Evolutionary conservation across 371 early-diverging fungal genomes (phyloP), one percentile per base, ranked within the genome.

Genomic region (Actinomortierella wolfii): DNA sequence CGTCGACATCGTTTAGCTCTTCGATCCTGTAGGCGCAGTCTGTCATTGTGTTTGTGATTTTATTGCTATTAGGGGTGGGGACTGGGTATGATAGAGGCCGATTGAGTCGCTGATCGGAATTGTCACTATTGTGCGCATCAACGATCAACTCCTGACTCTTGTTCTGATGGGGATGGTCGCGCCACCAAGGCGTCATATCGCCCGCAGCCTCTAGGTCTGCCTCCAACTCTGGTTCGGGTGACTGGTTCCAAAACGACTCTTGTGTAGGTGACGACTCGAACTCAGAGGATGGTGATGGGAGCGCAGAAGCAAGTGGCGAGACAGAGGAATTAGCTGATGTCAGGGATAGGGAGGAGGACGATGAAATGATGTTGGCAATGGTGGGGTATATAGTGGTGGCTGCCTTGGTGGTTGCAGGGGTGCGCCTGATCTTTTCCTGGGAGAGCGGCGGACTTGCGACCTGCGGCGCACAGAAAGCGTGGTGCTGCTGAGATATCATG

Each of bases 311-410:
- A 5, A 4, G 29, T 47, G 3, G 18, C 46, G 34, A 34, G 40
- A n/a, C 41, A 20, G 25, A 20, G 17, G 44, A 40, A 11, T 34
- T 4, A 11, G 34, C 34, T 4, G 34, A 34, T 11, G 34, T 11
- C 34, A 45, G 47, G 47, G 47, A 47, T 21, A 24, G 8, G 47
- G 21, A 47, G 11, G 21, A 47, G 3, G 47, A 47, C 20, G 47
- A 47, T 3, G 47, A 18, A 21, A 63, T 56, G 54, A 63, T 54
- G 49, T 63, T 68, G 56, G 64, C 69, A 18, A 63, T 63, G 11
- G 73, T 66, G 2, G 73, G 73, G 47, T 59, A 56, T 50, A 57
- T 56, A 6, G 66, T 60, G n/a, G 51, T 21, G 4, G 59, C 11
- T 6, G 34, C 34, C 34, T 34, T 34, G 4, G 34, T 34, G 34